Percentiles rank a stretch among this genome's conserved stretches.
These are phyloP conservation scores for Alternaria panax DNA, from an alignment of 2,329 filamentous ascomycete genomes.

Conservation along the genomic window DNA sequence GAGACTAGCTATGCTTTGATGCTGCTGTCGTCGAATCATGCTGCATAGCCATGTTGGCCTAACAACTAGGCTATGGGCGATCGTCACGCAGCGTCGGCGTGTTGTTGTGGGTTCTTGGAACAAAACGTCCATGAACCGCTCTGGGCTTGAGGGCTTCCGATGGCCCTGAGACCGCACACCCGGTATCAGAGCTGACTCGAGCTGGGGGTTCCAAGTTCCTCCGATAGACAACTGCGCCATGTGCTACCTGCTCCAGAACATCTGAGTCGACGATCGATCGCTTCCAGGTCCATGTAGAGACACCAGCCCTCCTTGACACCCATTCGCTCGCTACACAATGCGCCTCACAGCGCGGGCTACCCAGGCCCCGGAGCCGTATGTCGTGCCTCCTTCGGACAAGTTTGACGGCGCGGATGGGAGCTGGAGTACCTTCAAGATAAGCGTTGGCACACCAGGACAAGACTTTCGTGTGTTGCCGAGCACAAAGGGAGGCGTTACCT, in stretches of 20 bases:
- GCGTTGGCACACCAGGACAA: slow-evolving; percentile 51
- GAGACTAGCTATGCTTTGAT: slow-evolving; percentile 6
- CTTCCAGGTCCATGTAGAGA: neutral
- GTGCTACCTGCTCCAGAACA: neutral
- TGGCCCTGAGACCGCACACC: neutral
- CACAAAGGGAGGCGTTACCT: slow-evolving; percentile 42
- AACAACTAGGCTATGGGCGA: slow-evolving; percentile 13
- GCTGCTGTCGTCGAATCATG: slow-evolving; percentile 10
- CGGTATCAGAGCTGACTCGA: slow-evolving; percentile 1
- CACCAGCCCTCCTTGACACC: neutral
- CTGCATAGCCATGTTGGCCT: neutral
- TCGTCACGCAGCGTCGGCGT: neutral
- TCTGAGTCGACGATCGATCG: slow-evolving; percentile 1
- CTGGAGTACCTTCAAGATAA: slow-evolving; percentile 54
- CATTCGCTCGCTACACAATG: slow-evolving; percentile 29
- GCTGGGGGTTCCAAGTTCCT: neutral
- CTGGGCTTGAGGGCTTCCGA: neutral
- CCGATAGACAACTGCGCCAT: slow-evolving; percentile 3
- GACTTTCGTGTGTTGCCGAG: slow-evolving; percentile 49
- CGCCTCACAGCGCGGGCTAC: slow-evolving; percentile 27
- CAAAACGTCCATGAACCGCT: slow-evolving; percentile 2
- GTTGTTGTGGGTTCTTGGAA: slow-evolving; percentile 1
- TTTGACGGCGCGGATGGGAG: slow-evolving; percentile 53
- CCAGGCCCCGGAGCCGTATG: slow-evolving; percentile 35
- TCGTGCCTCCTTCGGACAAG: slow-evolving; percentile 41